Evolutionary conservation across 306 rosid species (phyloP).

Genomic region (Cicer bijugum): DNA sequence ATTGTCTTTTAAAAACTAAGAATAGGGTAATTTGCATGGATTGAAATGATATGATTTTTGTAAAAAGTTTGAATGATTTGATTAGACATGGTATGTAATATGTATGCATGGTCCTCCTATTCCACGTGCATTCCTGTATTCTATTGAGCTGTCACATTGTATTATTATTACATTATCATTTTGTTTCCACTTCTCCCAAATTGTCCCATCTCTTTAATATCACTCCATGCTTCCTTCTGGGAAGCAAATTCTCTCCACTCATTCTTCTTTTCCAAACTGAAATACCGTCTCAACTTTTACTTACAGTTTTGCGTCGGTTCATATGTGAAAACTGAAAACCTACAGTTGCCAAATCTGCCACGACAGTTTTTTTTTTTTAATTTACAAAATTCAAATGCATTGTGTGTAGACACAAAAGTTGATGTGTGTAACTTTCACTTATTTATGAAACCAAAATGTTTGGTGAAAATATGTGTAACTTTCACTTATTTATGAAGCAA

Average conservation of each 20-base stretch:
- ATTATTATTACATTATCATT: conserved; percentile 35
- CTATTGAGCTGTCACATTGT: conserved; percentile 62
- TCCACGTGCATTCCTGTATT: conserved; percentile 61
- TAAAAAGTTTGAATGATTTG: conserved; percentile 47
- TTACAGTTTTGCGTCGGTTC: conserved; percentile 3
- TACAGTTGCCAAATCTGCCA: neutral
- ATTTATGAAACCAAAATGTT: too few relatives aligned
- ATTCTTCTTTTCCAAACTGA: conserved; percentile 15
- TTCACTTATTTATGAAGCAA: too few relatives aligned
- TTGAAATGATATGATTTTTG: neutral
- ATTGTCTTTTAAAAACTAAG: neutral
- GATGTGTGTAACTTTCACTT: neutral
- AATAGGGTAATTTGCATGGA: conserved; percentile 35
- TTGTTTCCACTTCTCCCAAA: conserved; percentile 43
- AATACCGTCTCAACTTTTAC: neutral
- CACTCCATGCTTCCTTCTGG: conserved; percentile 75
- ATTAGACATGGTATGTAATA: conserved; percentile 46
- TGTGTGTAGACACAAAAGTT: neutral
- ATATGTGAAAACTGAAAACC: neutral
- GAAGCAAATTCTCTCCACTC: conserved; percentile 56
- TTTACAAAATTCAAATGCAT: conserved; percentile 16
- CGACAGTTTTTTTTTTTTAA: neutral
- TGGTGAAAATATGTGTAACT: too few relatives aligned
- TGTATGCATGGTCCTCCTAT: neutral
- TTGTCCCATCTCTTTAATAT: conserved; percentile 58